phyloP scores from a whole-genome alignment of 176 grass and related monocot species.

The Dactylis glomerata region DNA sequence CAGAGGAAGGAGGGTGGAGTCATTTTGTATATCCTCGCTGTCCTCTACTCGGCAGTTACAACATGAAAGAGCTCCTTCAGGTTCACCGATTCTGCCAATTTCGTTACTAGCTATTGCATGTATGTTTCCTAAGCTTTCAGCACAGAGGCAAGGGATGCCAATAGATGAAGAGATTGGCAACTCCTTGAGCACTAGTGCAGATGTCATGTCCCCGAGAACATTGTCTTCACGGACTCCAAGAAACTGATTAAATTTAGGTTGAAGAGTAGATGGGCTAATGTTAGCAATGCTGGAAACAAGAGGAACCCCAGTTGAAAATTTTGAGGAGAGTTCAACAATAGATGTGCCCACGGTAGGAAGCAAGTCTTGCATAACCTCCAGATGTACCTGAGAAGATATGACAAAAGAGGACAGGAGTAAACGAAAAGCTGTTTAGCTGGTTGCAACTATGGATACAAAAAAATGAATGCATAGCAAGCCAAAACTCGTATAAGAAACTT shows the following conservation, averaged over 20 bases:
- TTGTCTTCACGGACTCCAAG: slow-evolving; percentile 4
- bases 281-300: background rate
- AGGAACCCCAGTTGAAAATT: slow-evolving; percentile 19
- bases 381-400: slow-evolving; percentile 34
- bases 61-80: slow-evolving; percentile 6
- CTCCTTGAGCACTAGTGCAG: background rate
- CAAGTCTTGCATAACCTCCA: slow-evolving; percentile 24
- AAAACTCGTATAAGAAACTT: background rate
- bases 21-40: slow-evolving; percentile 34
- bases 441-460: background rate
- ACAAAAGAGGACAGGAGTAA: background rate
- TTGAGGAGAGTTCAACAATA: background rate
- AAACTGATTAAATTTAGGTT: background rate
- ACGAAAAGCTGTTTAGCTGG: background rate
- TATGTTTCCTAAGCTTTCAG: slow-evolving; percentile 12
- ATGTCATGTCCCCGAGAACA: background rate
- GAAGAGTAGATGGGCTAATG: slow-evolving; percentile 10
- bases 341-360: background rate
- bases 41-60: slow-evolving; percentile 18
- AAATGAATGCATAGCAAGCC: background rate
- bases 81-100: slow-evolving; percentile 19
- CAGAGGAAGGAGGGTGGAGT: background rate
- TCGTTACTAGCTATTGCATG: background rate
- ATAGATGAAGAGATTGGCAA: background rate
- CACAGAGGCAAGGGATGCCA: background rate